phyloP scores from a whole-genome alignment of 2,329 filamentous ascomycete genomes.

The Colletotrichum sp. region DNA sequence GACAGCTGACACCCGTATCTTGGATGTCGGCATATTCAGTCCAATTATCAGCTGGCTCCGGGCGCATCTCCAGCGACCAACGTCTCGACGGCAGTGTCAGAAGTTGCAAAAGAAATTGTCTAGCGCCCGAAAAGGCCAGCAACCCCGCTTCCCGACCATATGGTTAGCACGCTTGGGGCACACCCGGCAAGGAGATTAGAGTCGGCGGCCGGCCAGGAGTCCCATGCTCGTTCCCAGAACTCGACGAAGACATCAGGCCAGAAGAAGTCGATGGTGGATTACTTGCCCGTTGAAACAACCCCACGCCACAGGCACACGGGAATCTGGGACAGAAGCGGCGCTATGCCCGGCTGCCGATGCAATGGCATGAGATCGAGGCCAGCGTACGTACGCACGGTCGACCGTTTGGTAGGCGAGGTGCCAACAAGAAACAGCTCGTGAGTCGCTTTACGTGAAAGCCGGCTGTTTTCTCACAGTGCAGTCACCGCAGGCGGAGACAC shows the following conservation, averaged over 20 bases:
- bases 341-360: neutral
- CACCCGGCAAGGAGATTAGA: slow-evolving; percentile 1
- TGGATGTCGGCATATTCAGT: neutral
- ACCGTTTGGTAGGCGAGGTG: neutral
- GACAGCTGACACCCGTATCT: neutral
- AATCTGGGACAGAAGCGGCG: slow-evolving; percentile 6
- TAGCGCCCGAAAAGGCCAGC: slow-evolving; percentile 5
- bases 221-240: neutral
- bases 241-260: slow-evolving; percentile 3
- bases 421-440: neutral
- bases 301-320: slow-evolving; percentile 8
- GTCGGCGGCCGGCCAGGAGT: neutral
- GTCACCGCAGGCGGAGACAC: neutral
- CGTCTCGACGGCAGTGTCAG: slow-evolving; percentile 3
- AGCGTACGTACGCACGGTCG: neutral
- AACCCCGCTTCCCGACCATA: slow-evolving; percentile 18
- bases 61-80: neutral
- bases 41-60: neutral
- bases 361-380: neutral
- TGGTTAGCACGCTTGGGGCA: neutral
- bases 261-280: neutral
- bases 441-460: neutral
- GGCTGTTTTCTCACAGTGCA: neutral
- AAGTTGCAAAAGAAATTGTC: slow-evolving; percentile 8
- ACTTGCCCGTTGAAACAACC: slow-evolving; percentile 12